Evolutionary conservation across 169 alveolate species (phyloP).

Genomic region (Pseudocohnilembus persalinus): DNA sequence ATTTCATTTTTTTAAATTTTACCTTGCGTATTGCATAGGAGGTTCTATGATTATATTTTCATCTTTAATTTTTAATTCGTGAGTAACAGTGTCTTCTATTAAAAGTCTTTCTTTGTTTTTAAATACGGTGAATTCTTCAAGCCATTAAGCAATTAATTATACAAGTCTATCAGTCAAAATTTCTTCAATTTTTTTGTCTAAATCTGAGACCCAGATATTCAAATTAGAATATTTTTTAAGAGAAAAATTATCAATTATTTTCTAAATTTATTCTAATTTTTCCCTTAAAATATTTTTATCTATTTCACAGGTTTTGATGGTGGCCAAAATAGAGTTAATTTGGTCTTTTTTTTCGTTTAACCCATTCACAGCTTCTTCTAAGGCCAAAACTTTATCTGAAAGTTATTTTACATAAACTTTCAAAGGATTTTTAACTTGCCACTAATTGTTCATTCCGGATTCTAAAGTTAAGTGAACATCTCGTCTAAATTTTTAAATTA

Average conservation of each 20-base stretch:
- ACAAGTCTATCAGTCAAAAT: constrained; percentile 76
- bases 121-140: constrained; percentile 79
- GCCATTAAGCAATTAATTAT: constrained; percentile 80
- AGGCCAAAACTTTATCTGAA: constrained; percentile 63
- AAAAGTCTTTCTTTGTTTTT: constrained; percentile 52
- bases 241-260: constrained; percentile 75
- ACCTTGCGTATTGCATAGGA: constrained; percentile 59
- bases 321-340: constrained; percentile 70
- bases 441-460: constrained; percentile 56
- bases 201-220: constrained; percentile 86
- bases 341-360: constrained; percentile 56
- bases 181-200: constrained; percentile 79
- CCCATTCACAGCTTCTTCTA: constrained; percentile 84
- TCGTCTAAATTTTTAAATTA: constrained; percentile 26
- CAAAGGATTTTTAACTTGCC: constrained; percentile 68
- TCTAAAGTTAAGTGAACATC: constrained; percentile 58
- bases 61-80: constrained; percentile 78
- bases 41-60: constrained; percentile 82
- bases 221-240: constrained; percentile 83
- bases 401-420: constrained; percentile 54
- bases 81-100: constrained; percentile 58
- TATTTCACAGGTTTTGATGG: constrained; percentile 58
- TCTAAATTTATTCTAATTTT: constrained; percentile 77
- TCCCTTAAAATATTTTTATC: constrained; percentile 51
- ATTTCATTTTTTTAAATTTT: too few relatives aligned